Conservation (phyloP, 2,329 filamentous ascomycete genomes). For the Emericellopsis cladophorae region DNA sequence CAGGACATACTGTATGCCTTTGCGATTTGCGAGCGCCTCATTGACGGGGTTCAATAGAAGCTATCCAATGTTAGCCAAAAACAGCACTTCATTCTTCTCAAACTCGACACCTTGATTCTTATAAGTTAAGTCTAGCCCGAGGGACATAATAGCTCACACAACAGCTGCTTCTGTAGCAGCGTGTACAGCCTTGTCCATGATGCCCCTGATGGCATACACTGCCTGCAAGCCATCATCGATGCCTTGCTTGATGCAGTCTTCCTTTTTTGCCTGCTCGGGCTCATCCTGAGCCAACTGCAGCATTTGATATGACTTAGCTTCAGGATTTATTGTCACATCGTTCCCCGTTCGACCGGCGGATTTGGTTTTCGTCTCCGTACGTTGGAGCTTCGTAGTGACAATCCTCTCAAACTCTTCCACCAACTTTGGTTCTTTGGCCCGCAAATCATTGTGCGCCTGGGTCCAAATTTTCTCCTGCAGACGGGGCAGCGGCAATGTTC, state of each 20-base stretch:
- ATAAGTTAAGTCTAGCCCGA: slow-evolving; percentile 12
- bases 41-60: slow-evolving; percentile 16
- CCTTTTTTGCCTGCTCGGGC: slow-evolving; percentile 11
- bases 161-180: slow-evolving; percentile 18
- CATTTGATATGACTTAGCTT: slow-evolving; percentile 13
- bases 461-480: slow-evolving; percentile 2
- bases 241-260: slow-evolving; percentile 10
- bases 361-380: neutral
- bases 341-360: no score
- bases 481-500: neutral
- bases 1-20: slow-evolving; percentile 17
- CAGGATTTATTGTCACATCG: no score
- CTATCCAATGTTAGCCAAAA: slow-evolving; percentile 7
- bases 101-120: neutral
- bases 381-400: neutral
- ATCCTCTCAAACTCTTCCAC: slow-evolving; percentile 1
- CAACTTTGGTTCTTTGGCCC: neutral
- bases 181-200: slow-evolving; percentile 13
- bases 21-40: slow-evolving; percentile 11
- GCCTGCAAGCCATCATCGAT: slow-evolving; percentile 11
- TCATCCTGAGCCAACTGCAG: slow-evolving; percentile 11
- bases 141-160: slow-evolving; percentile 19
- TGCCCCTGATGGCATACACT: slow-evolving; percentile 10
- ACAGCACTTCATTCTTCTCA: no score
- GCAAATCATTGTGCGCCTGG: slow-evolving; percentile 1